Base-by-base conservation (phyloP, 176 grass and related monocot species). In the Tillandsia fasciculata region DNA sequence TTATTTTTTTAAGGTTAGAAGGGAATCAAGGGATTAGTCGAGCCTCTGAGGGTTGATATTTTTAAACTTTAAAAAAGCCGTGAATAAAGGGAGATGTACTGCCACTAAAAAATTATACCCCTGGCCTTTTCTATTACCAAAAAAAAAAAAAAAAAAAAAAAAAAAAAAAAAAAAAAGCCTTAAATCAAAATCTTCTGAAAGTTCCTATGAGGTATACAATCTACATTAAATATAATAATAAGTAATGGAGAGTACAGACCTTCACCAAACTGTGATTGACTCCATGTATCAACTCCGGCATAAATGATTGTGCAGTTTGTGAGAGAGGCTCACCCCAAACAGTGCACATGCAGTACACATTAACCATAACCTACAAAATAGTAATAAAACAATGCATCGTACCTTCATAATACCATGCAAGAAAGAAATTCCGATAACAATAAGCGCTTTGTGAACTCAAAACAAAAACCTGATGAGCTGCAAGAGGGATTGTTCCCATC, bases 301-400 rank as follows among this genome's bases (percentile, higher is more conserved):
- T 92, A 54, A 97, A 97, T 15, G 93, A 97, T 70, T 97, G 86
- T 24, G 93, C 89, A 79, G 93, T 97, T 83, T 97, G 93, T 64
- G 93, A 97, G 58, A 97, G 89, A 50, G 93, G 93, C 64, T 97
- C 93, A 10, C 93, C 93, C 89, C 89, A 97, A 79, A 97, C 89
- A 74, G 93, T 87, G 76, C 86, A 97, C 89, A 92, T 97, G 74
- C 84, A 92, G 61, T 80, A 85, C 23, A 97, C 72, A 81, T 97
- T 97, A 66, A 97, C 20, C 93, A 97, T 97, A 78, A 97, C 93
- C 93, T 97, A 87, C 79, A 84, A 61, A 82, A 53, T 63, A 58
- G 67, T 63, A 13, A 73, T 65, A 56, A 78, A 64, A 69, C 68
- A 57, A 75, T 13, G 69, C 53, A 57, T 26, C 68, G 63, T 72